phyloP scores from a whole-genome alignment of 331 rosid genomes.

The Quercus lobata region DNA sequence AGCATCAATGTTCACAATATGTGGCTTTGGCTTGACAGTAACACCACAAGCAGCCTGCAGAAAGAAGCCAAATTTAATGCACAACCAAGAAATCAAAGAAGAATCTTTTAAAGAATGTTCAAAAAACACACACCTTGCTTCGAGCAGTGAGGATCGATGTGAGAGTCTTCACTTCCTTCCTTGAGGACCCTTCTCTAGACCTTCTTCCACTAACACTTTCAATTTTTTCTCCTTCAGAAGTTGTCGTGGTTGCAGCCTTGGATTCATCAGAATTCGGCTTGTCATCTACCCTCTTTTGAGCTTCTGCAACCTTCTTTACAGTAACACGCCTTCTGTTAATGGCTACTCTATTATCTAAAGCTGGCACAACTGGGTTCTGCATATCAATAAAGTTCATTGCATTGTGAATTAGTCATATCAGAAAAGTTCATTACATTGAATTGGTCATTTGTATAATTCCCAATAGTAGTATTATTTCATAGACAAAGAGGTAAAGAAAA shows the following conservation, averaged over 20 bases:
- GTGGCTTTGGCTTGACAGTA: slow-evolving; percentile 17
- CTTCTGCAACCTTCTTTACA: too few relatives aligned
- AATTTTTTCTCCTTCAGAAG: background rate
- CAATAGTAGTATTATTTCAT: too few relatives aligned
- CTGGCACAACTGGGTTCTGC: too few relatives aligned
- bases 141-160: slow-evolving; percentile 31
- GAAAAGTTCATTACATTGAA: too few relatives aligned
- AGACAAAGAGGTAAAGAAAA: too few relatives aligned
- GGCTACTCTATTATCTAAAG: too few relatives aligned
- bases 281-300: too few relatives aligned
- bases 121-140: slow-evolving; percentile 41
- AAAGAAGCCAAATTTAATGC: background rate
- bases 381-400: too few relatives aligned
- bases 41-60: slow-evolving; percentile 31
- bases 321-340: too few relatives aligned
- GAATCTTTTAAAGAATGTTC: too few relatives aligned
- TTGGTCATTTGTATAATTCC: too few relatives aligned
- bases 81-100: background rate
- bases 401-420: too few relatives aligned
- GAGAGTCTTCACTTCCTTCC: slow-evolving; percentile 25
- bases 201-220: slow-evolving; percentile 9
- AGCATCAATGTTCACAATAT: slow-evolving; percentile 35
- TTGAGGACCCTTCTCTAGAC: slow-evolving; percentile 6
- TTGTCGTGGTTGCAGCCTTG: background rate
- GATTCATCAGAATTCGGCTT: background rate